Conservation (phyloP, 345 rosid species). For the Camelina hispida region DNA sequence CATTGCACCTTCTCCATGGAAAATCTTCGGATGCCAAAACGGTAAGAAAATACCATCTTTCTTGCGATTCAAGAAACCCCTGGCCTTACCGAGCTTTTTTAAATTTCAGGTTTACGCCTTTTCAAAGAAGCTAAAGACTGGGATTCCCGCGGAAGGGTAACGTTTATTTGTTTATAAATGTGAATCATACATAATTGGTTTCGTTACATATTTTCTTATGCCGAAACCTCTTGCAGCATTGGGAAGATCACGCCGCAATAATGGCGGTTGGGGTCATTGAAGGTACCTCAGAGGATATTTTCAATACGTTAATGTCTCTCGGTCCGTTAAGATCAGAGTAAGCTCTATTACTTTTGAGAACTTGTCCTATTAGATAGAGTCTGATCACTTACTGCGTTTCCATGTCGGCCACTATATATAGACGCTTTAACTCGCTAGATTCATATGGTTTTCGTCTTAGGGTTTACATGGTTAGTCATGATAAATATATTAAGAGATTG, state of each 20-base stretch:
- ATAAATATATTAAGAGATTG: neutral
- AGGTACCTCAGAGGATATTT: slow-evolving; percentile 85
- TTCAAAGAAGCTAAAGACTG: slow-evolving; percentile 91
- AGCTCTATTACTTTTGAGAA: slow-evolving; percentile 36
- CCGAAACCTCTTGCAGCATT: slow-evolving; percentile 54
- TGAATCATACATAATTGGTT: neutral
- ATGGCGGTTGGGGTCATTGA: slow-evolving; percentile 94
- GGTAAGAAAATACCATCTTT: slow-evolving; percentile 45
- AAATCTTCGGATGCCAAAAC: slow-evolving; percentile 93
- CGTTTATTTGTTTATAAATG: slow-evolving; percentile 18
- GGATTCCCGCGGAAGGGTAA: slow-evolving; percentile 65
- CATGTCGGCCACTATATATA: neutral
- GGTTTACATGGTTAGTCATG: too few relatives aligned
- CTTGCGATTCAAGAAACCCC: slow-evolving; percentile 2
- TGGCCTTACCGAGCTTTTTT: slow-evolving; percentile 10
- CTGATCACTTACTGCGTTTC: neutral
- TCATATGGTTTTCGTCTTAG: neutral
- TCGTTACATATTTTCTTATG: neutral
- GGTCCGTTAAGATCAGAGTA: slow-evolving; percentile 90
- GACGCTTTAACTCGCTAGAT: neutral
- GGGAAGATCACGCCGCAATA: slow-evolving; percentile 94
- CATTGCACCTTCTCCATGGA: slow-evolving; percentile 92
- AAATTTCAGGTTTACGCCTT: slow-evolving; percentile 74
- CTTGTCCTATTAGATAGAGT: neutral
- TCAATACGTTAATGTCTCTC: slow-evolving; percentile 77